phyloP scores from a whole-genome alignment of 441 rosid species.

The Adansonia gregorii region DNA sequence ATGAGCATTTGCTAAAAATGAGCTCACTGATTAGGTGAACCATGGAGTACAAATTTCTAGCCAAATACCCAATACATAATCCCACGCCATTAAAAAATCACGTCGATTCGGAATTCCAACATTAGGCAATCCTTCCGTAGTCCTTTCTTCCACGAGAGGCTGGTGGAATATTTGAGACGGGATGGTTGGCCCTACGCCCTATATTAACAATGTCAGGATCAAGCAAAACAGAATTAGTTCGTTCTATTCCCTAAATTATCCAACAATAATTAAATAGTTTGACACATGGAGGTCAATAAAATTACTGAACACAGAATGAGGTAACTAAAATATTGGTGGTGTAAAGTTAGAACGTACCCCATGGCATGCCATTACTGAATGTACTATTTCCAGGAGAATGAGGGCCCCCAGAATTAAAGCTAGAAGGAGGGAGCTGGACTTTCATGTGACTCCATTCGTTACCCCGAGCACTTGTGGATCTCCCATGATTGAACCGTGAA shows the following conservation, averaged over 20 bases:
- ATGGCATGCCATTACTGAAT: conserved; percentile 61
- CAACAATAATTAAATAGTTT: conserved; percentile 20
- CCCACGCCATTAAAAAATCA: conserved; percentile 41
- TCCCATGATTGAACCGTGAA: conserved; percentile 59
- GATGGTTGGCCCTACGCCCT: conserved; percentile 86
- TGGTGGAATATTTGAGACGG: conserved; percentile 71
- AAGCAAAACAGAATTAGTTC: conserved; percentile 27
- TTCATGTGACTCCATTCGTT: conserved; percentile 75
- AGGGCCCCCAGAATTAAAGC: conserved; percentile 61
- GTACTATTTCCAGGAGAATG: conserved; percentile 87
- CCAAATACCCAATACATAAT: conserved; percentile 57
- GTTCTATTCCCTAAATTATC: conserved; percentile 17
- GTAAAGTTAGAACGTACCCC: conserved; percentile 68
- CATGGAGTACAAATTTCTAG: conserved; percentile 52
- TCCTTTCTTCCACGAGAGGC: conserved; percentile 91
- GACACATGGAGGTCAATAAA: background rate
- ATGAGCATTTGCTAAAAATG: conserved; percentile 43
- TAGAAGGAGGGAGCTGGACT: conserved; percentile 70
- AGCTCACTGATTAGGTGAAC: conserved; percentile 76
- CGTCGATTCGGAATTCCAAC: conserved; percentile 29
- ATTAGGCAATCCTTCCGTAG: conserved; percentile 79
- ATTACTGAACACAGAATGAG: background rate
- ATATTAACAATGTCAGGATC: conserved; percentile 35
- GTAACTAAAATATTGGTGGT: background rate
- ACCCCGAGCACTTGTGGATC: conserved; percentile 54